Conservation (phyloP, 345 rosid genomes). For the Gossypium sturtianum region DNA sequence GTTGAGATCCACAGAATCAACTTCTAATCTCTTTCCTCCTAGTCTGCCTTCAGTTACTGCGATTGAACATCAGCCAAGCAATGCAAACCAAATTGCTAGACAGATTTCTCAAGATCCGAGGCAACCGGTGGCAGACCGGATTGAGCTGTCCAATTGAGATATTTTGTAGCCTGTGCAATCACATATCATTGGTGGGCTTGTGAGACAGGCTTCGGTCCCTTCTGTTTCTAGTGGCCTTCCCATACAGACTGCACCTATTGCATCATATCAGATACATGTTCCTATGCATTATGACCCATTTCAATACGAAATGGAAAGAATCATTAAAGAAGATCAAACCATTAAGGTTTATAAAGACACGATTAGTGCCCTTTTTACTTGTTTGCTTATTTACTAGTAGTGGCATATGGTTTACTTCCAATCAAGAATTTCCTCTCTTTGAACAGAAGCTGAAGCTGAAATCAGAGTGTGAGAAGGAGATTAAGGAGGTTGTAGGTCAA, state of each 20-base stretch:
- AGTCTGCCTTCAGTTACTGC: slow-evolving; percentile 19
- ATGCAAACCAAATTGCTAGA: slow-evolving; percentile 6
- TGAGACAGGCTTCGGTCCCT: slow-evolving; percentile 12
- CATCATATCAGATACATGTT: slow-evolving; percentile 20
- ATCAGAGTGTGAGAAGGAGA: slow-evolving; percentile 49
- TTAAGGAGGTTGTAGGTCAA: slow-evolving; percentile 39
- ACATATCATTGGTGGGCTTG: slow-evolving; percentile 1
- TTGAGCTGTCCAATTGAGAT: slow-evolving; percentile 11
- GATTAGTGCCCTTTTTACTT: slow-evolving; percentile 30
- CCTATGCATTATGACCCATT: slow-evolving; percentile 40
- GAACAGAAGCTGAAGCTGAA: slow-evolving; percentile 46
- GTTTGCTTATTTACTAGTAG: not conserved
- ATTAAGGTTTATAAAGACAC: slow-evolving; percentile 27
- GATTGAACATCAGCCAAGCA: slow-evolving; percentile 15
- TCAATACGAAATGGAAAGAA: slow-evolving; percentile 52
- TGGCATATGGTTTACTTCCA: no score
- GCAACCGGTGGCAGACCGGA: slow-evolving; percentile 13
- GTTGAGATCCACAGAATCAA: slow-evolving; percentile 6
- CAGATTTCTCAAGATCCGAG: slow-evolving; percentile 13
- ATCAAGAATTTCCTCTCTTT: not conserved
- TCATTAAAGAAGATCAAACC: slow-evolving; percentile 31
- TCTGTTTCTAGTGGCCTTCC: slow-evolving; percentile 17
- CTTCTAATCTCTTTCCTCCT: slow-evolving; percentile 3
- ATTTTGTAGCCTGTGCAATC: slow-evolving; percentile 14
- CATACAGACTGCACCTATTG: slow-evolving; percentile 21